Evolutionary conservation across 2,329 filamentous ascomycete genomes (phyloP), one percentile per base, ranked within the genome.

Genomic region (Lithohypha guttulata): DNA sequence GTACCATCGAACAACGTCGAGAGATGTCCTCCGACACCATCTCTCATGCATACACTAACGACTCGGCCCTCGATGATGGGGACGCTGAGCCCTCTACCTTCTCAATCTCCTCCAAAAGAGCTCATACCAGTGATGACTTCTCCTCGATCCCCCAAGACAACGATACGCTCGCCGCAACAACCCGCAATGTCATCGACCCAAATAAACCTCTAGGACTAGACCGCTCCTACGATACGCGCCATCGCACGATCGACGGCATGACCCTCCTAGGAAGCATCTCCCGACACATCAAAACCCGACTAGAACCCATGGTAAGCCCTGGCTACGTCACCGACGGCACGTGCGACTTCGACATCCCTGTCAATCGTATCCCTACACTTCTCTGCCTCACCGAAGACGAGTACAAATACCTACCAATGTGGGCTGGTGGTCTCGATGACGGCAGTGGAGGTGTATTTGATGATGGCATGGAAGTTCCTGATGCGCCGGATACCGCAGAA

Each of bases 371-470:
- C 8, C 59, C 65, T 34, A 63, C 55, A 2, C 55, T 79, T 0
- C 62, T 77, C 1, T 66, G 63, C 4, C 62, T 82, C 2, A 58
- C 59, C 1, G 65, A 73, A 3, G 59, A 70, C 2, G 78, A 83
- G 57, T 68, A 73, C 47, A 71, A 71, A 41, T 81, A 69, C 46
- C 62, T 82, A 2, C 77, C 79, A 0, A 59, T 81, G 3, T 82
- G 76, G 76, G 77, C 71, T 3, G 78, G 70, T 1, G 56, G 65
- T 20, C 65, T 72, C 34, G 70, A 74, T 41, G 70, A 73, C 40
- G 70, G 60, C 0, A 63, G 60, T 0, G 70, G 69, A 2, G 67
- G 62, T 10, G 66, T 71, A 2, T 73, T 65, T 46, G 56, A 54
- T 1, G 60, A 62, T 30, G 52, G 68, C 2, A 71, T 64, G 42